Evolutionary conservation across 2,329 filamentous ascomycete genomes (phyloP), one percentile per base, ranked within the genome.

Genomic region (Colletotrichum sp.): DNA sequence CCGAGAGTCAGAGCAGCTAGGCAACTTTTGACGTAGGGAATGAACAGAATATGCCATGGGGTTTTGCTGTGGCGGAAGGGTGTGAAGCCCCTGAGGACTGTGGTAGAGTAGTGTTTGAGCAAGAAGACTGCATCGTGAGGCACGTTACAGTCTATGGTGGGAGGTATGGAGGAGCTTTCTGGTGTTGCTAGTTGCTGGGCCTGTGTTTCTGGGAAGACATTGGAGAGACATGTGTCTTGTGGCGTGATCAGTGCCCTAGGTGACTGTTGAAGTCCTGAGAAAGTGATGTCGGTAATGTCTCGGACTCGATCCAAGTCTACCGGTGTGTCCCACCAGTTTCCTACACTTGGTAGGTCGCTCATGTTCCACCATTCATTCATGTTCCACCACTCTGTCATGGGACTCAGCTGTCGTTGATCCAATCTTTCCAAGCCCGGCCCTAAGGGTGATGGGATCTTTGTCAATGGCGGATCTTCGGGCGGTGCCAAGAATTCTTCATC

Each of bases 11-110:
- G 76, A 21, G 82, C 81, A 8, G 85, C 85, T 13, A 87, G 73
- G 26, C 81, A 83, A 18, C 79, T 80, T 69, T 85, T 84, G 8
- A 81, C 81, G 68, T 84, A 81, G 6, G 85, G 84, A 13, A 87
- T 79, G 60, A 86, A 85, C 0, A 87, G 79, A 7, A 85, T 78
- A 71, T 86, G 83, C 85, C 85, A 86, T 2, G 85, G 85, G 3
- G 85, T 85, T 76, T 87, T 86, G 44, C 79, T 81, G 66, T 85
- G 82, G 15, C 81, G 80, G 34, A 85, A 81, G 1, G 85, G 85
- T 2, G 85, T 84, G 66, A 87, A 80, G 4, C 84, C 72, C 6
- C 78, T 79, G 21, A 86, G 81, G 4, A 87, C 82, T 6, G 81
- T 82, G 2, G 82, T 82, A 4, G 80, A 80, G 74, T 86, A 87